Evolutionary conservation across 257 asterid genomes (phyloP), one percentile per base, ranked within the genome.

Genomic region (Plantago elongata): DNA sequence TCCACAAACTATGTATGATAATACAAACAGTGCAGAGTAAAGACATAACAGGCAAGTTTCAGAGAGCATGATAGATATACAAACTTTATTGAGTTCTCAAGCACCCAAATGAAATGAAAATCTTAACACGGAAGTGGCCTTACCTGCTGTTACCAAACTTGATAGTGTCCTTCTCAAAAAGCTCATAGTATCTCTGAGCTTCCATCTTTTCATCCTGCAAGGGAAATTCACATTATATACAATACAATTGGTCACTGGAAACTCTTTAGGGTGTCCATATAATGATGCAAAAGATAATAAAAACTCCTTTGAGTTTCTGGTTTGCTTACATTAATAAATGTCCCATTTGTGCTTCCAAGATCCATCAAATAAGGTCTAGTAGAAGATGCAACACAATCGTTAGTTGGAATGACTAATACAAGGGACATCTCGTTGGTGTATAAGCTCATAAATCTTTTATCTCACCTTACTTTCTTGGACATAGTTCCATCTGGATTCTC

Each of bases 131-230:
- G 4, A 54, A 65, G 56, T 56, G 2, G 43, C 70, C 82, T 40
- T 74, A 87, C 99, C 97, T 93, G 83, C 99, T 93, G 69, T 93
- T 93, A 58, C 99, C 99, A 64, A 93, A 93, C 81, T 87, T 89
- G 13, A 93, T 70, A 7, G 96, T 93, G 68, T 93, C 99, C 64
- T 84, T 87, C 47, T 93, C 99, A 30, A 83, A 57, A 27, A 93
- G 88, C 70, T 89, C 97, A 69, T 89, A 89, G 71, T 89, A 93
- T 61, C 95, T 75, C 74, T 89, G 87, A 29, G 97, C 75, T 74
- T 93, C 99, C 60, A 93, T 74, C 56, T 78, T 72, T 55, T 72
- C 65, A n/a, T 83, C 94, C 99, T 93, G 87, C 69, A 79, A 64
- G 68, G 46, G 27, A 49, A 59, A 10, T 44, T 66, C 51, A 62